Conservation (phyloP, 371 early-diverging fungal genomes). For the Amoeboaphelidium occidentale region DNA sequence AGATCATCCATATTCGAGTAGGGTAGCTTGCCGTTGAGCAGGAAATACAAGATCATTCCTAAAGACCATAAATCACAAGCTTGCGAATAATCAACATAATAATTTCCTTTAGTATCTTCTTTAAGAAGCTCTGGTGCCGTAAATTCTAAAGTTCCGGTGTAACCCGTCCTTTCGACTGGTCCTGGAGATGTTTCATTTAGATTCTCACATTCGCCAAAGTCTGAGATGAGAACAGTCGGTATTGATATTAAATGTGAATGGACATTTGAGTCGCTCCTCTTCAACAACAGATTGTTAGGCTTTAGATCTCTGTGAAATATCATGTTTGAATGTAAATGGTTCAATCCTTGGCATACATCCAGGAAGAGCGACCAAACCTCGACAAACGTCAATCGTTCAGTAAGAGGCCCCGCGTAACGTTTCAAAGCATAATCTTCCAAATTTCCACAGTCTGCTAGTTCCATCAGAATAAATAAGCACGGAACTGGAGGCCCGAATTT, state of each 20-base stretch:
- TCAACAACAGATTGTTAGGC: conserved; percentile 65
- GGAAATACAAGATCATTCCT: conserved; percentile 70
- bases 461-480: conserved; percentile 87
- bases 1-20: conserved; percentile 63
- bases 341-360: conserved; percentile 63
- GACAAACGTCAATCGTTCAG: conserved; percentile 29
- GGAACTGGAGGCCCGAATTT: conserved; percentile 46
- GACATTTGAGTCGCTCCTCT: conserved; percentile 18
- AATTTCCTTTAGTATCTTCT: conserved; percentile 20
- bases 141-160: conserved; percentile 84
- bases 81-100: conserved; percentile 42
- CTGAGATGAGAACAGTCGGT: conserved; percentile 65
- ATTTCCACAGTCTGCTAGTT: conserved; percentile 85
- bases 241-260: conserved; percentile 12
- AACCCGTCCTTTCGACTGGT: conserved; percentile 53
- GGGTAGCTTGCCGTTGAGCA: conserved; percentile 62
- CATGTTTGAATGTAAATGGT: conserved; percentile 51
- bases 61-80: conserved; percentile 85
- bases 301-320: conserved; percentile 34
- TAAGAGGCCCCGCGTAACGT: conserved; percentile 1
- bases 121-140: conserved; percentile 52
- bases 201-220: conserved; percentile 89
- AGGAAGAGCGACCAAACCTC: conserved; percentile 62
- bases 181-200: conserved; percentile 13
- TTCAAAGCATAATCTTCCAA: conserved; percentile 64